Base-by-base conservation (phyloP, 768 basidiomycete genomes). In the Glaciozyma martinii region DNA sequence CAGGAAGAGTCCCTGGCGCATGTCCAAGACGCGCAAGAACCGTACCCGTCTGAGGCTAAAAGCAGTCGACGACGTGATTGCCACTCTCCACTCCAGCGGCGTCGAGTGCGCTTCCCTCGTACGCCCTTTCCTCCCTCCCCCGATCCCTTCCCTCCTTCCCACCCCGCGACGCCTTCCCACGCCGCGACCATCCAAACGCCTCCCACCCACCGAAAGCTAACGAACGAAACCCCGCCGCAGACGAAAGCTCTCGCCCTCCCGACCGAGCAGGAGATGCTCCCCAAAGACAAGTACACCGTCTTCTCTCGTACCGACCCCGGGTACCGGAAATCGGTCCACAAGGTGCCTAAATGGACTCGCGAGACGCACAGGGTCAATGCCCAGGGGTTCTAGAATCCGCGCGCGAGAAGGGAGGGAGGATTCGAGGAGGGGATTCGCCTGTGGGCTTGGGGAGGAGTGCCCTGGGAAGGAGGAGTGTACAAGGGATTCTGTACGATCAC, bases 1-100 rank as follows among this genome's bases (percentile, higher is more conserved):
- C 71, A 97, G 93, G 93, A 97, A 97, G 80, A 84, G 82, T 21
- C 93, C 94, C 58, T 97, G 90, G 90, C 86, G 89, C 74, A 78
- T 99, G 71, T 95, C 92, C 21, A 77, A 82, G 23, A 93, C 91
- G 6, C 85, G 94, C 65, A 98, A 98, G 79, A 89, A 90, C 29
- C 93, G 95, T 71, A 89, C 86, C 61, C 84, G 95, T 30, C 79
- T 86, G 56, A 82, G 95, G 63, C 83, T 99, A 66, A 92, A 90
- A 81, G 86, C 83, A 74, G 94, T 98, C 43, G 95, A 99, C 79
- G 78, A 84, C 3, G 94, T 98, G 62, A 94, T 99, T 66, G 87
- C 90, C 66, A 83, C 91, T 1, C 87, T 98, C 8, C 80, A 83
- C 67, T 80, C 83, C 21, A 90, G 89, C 70, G 94, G 95, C 6